phyloP scores from a whole-genome alignment of 176 grass and related monocot genomes.

The Rhipidocladum racemiflorum region DNA sequence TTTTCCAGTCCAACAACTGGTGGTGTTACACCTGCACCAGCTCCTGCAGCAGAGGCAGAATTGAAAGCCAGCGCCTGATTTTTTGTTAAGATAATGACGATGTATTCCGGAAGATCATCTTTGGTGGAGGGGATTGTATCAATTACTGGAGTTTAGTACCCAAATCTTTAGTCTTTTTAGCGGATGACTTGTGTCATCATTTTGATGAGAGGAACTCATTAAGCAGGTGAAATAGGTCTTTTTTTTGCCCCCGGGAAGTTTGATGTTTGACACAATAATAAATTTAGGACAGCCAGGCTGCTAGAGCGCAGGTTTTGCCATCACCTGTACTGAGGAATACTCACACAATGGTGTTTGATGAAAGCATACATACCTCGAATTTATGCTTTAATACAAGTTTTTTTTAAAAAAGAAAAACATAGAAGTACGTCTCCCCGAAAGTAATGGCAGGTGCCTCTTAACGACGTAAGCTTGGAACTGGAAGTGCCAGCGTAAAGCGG shows the following conservation, averaged over 20 bases:
- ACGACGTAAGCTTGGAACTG: neutral
- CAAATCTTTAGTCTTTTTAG: slow-evolving; percentile 48
- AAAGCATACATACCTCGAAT: neutral
- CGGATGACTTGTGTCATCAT: slow-evolving; percentile 56
- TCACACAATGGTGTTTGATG: neutral
- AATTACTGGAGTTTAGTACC: slow-evolving; percentile 29
- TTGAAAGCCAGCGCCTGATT: slow-evolving; percentile 55
- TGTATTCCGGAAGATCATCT: slow-evolving; percentile 27
- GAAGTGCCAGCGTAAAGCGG: neutral
- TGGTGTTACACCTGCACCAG: slow-evolving; percentile 60
- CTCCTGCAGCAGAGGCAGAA: slow-evolving; percentile 22
- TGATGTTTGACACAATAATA: slow-evolving; percentile 55
- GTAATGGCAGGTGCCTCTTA: neutral
- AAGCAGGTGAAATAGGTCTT: slow-evolving; percentile 46
- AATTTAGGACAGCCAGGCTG: slow-evolving; percentile 41
- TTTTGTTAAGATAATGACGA: slow-evolving; percentile 24
- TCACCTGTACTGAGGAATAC: slow-evolving; percentile 15
- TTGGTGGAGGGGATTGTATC: slow-evolving; percentile 34
- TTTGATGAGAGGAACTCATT: slow-evolving; percentile 74
- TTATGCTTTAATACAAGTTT: no score
- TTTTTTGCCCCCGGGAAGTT: slow-evolving; percentile 26
- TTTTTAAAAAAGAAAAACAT: no score
- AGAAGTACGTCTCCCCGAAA: no score
- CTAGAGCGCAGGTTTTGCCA: slow-evolving; percentile 43
- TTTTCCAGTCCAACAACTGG: slow-evolving; percentile 81